Evolutionary conservation across 1,284 basidiomycete genomes (phyloP), one percentile per base, ranked within the genome.

Genomic region (Apiotrichum akiyoshidainum): DNA sequence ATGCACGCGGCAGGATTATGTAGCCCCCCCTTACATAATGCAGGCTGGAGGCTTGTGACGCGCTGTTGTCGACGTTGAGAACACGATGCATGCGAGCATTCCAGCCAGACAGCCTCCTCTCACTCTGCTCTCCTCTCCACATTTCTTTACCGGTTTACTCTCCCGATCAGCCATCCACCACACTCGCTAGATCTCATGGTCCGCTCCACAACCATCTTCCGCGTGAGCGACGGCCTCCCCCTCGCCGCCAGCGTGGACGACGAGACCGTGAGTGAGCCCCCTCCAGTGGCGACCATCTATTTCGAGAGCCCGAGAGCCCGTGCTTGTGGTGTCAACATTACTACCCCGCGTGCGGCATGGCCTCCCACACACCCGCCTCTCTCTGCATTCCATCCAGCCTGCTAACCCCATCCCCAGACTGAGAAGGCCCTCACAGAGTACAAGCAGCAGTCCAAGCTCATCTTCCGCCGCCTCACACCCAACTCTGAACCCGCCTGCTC

Each of bases 391-490:
- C 12, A 5, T 13, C 46, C 22, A 16, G 40, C 37, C 16, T 2
- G n/a, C 51, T 54, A 12, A 39, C 26, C 9, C 19, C 33, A 31
- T 31, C 26, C 17, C 35, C 72, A 96, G 92, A 95, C 90, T 64
- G 94, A 97, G 77, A 87, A 89, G 71, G 84, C 88, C 59, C 82
- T 99, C 50, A 90, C 93, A 69, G 95, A 98, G 79, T 92, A 97
- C 83, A 99, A 98, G 78, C 95, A 98, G 71, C 95, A 99, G 76
- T 87, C 93, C 50, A 99, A 99, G 79, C 84, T 98, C 68, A 88
- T 99, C 71, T 96, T 98, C 75, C 84, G 94, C 58, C 86, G 95
- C 49, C 87, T 99, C 74, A 91, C 89, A 37, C 86, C 92, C 42
- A 92, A 95, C 71, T 88, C 91, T 21, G 96, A 99, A 76, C 91